Evolutionary conservation across 2,329 filamentous ascomycete species (phyloP).

Genomic region (Aquanectria penicillioides): DNA sequence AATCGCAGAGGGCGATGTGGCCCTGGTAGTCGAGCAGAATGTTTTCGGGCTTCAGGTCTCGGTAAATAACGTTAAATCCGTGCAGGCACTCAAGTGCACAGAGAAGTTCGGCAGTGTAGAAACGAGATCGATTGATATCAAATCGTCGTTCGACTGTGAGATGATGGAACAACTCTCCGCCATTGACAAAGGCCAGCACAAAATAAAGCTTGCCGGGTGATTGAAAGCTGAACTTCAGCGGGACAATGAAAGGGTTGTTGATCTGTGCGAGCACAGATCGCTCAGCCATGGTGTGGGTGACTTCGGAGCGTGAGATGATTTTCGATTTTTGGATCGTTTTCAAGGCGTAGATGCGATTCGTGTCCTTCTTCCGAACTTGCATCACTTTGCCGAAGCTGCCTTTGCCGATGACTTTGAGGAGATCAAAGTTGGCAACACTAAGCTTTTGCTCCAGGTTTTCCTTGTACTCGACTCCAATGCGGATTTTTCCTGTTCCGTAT

Average conservation of each 20-base stretch:
- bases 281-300: constrained; percentile 93
- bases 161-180: constrained; percentile 95
- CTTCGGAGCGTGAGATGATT: constrained; percentile 96
- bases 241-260: constrained; percentile 98
- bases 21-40: constrained; percentile 96
- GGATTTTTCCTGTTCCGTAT: constrained; percentile 87
- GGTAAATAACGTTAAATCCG: constrained; percentile 97
- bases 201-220: constrained; percentile 97
- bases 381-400: constrained; percentile 99
- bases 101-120: constrained; percentile 94
- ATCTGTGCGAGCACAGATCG: constrained; percentile 96
- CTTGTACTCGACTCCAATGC: constrained; percentile 91
- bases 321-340: constrained; percentile 99
- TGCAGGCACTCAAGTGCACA: constrained; percentile 95
- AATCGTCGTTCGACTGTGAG: constrained; percentile 95
- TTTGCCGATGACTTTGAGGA: constrained; percentile 96
- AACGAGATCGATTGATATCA: constrained; percentile 93
- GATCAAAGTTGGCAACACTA: constrained; percentile 93
- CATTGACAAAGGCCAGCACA: constrained; percentile 95
- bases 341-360: constrained; percentile 93
- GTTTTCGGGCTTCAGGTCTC: constrained; percentile 79
- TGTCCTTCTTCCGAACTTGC: constrained; percentile 98
- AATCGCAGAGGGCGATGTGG: constrained; percentile 96
- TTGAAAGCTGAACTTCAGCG: constrained; percentile 97
- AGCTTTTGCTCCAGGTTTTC: constrained; percentile 89